A percentile compares a stretch with the other conserved stretches of the same genome.
Conservation (phyloP, 2,329 filamentous ascomycete species). For the Verticillium isaacii region DNA sequence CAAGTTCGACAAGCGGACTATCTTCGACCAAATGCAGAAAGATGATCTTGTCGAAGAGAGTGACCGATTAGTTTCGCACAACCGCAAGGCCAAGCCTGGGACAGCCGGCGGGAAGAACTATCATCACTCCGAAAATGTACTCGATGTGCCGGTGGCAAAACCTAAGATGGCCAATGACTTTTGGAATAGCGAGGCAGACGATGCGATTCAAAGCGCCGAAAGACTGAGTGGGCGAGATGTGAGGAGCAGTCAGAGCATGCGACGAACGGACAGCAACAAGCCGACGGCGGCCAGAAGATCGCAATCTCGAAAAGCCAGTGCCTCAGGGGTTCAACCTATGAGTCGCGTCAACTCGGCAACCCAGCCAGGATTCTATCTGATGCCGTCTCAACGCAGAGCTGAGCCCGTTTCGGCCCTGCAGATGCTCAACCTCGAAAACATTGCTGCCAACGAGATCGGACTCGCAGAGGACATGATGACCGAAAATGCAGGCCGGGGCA, state of each 20-base stretch:
- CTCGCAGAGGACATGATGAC: conserved; percentile 86
- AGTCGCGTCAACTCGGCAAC: conserved; percentile 43
- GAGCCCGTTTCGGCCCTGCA: conserved; percentile 69
- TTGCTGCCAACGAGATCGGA: conserved; percentile 81
- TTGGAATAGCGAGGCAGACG: conserved; percentile 74
- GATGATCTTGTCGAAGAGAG: conserved; percentile 88
- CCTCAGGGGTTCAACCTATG: conserved; percentile 33
- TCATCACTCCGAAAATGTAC: conserved; percentile 86
- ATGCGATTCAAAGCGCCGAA: conserved; percentile 44
- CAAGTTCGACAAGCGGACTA: conserved; percentile 88
- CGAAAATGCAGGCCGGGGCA: conserved; percentile 84
- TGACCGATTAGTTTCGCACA: conserved; percentile 85
- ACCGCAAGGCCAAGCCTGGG: conserved; percentile 64
- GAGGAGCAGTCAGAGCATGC: conserved; percentile 44
- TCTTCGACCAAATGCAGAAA: conserved; percentile 88
- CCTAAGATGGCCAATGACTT: conserved; percentile 44
- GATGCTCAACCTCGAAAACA: conserved; percentile 89
- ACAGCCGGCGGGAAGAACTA: conserved; percentile 83
- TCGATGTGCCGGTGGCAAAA: conserved; percentile 53
- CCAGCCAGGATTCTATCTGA: conserved; percentile 45
- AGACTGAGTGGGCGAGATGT: conserved; percentile 44
- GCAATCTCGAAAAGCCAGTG: conserved; percentile 53
- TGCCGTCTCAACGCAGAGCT: conserved; percentile 51
- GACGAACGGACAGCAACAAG: conserved; percentile 47
- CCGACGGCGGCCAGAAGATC: conserved; percentile 42